phyloP scores from a whole-genome alignment of 352 stramenopile genomes.

The Pythium inflatum region DNA sequence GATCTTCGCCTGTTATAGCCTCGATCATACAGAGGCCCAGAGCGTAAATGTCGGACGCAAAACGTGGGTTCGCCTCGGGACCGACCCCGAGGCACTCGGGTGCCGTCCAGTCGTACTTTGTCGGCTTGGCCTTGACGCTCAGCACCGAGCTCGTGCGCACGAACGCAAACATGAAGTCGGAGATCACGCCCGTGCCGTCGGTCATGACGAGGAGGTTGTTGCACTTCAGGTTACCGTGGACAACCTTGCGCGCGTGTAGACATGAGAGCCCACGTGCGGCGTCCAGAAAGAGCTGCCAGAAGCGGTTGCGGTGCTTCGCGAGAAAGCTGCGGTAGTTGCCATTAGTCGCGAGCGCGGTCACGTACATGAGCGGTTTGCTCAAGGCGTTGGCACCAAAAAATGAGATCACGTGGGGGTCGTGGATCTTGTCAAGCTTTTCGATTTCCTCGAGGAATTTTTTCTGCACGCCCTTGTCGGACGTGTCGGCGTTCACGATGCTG shows the following conservation, averaged over 20 bases:
- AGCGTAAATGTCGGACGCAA: conserved; percentile 38
- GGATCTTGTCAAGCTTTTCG: no score
- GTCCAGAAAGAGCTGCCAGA: conserved; percentile 42
- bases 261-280: conserved; percentile 39
- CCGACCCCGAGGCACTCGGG: conserved; percentile 32
- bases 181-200: conserved; percentile 36
- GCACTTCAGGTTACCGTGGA: conserved; percentile 42
- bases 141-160: conserved; percentile 29
- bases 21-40: conserved; percentile 42
- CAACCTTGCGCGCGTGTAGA: conserved; percentile 35
- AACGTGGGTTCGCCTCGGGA: conserved; percentile 14
- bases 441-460: no score
- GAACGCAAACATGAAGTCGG: conserved; percentile 41
- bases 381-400: no score
- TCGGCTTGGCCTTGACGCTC: conserved; percentile 34
- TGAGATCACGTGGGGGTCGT: no score
- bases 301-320: conserved; percentile 20
- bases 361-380: no score
- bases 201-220: conserved; percentile 38
- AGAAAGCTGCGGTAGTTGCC: conserved; percentile 39
- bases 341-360: no score
- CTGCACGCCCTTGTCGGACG: no score
- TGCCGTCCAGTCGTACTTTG: conserved; percentile 30
- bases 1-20: no score
- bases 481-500: conserved; percentile 23